Percentiles rank a stretch among this genome's conserved stretches.
Conservation (phyloP, 164 flowering plant genomes). For the Taxillus chinensis region DNA sequence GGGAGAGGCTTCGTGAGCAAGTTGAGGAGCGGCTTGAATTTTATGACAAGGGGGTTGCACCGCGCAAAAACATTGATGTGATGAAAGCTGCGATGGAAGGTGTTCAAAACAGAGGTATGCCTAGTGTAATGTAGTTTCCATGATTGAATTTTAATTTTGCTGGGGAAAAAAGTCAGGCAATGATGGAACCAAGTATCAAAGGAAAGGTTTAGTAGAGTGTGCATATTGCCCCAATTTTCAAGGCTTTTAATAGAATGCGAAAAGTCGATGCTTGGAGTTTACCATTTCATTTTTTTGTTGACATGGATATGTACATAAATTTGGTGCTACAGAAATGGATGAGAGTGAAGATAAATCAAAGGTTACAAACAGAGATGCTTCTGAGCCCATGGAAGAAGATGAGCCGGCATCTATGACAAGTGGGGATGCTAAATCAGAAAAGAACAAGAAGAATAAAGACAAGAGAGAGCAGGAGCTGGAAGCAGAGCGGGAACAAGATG, state of each 20-base stretch:
- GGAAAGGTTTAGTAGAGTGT: too few relatives aligned
- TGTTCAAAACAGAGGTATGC: slow-evolving; percentile 33
- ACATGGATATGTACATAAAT: too few relatives aligned
- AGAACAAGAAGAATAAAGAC: slow-evolving; percentile 57
- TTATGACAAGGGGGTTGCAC: slow-evolving; percentile 97
- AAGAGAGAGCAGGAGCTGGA: slow-evolving; percentile 23
- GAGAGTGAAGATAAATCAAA: slow-evolving; percentile 58
- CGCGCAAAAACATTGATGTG: slow-evolving; percentile 89
- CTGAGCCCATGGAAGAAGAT: too few relatives aligned
- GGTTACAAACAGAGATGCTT: slow-evolving; percentile 26
- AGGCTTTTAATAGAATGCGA: too few relatives aligned
- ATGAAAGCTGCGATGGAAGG: slow-evolving; percentile 77
- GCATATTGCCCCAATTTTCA: too few relatives aligned
- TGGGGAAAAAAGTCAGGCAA: too few relatives aligned
- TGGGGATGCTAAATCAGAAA: slow-evolving; percentile 36
- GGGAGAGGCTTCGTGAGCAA: slow-evolving; percentile 92
- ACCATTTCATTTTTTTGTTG: too few relatives aligned
- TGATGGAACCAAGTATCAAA: too few relatives aligned
- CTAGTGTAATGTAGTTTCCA: too few relatives aligned
- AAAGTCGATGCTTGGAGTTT: too few relatives aligned
- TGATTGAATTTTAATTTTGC: too few relatives aligned
- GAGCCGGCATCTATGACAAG: not conserved
- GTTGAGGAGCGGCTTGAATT: slow-evolving; percentile 96
- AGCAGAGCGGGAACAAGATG: slow-evolving; percentile 33
- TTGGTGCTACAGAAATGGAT: slow-evolving; percentile 27